Percentiles rank a stretch among this genome's conserved stretches.
Conservation (phyloP, 441 rosid species). For the Corymbia calophylla region DNA sequence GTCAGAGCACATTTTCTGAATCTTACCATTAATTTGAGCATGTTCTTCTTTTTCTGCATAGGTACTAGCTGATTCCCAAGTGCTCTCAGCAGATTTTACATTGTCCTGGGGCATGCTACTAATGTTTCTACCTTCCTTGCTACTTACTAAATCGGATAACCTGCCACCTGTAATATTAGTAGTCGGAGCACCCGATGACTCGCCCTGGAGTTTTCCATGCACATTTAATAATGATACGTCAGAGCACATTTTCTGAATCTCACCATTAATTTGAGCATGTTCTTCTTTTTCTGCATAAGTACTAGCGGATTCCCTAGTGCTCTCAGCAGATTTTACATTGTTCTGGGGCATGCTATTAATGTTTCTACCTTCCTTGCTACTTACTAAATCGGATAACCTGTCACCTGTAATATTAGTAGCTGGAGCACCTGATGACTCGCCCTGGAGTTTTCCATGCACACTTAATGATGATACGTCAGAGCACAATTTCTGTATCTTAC, state of each 20-base stretch:
- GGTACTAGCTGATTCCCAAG: constrained; percentile 12
- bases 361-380: constrained; percentile 24
- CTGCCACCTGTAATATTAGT: constrained; percentile 13
- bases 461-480: constrained; percentile 30
- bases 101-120: constrained; percentile 13
- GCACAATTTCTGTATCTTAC: constrained; percentile 19
- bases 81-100: constrained; percentile 16
- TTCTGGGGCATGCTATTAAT: constrained; percentile 13
- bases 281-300: constrained; percentile 21
- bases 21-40: constrained; percentile 9
- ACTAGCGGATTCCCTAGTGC: constrained; percentile 11
- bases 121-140: constrained; percentile 24
- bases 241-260: constrained; percentile 22
- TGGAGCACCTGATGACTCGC: constrained; percentile 22
- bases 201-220: constrained; percentile 17
- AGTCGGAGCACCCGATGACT: constrained; percentile 16
- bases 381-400: constrained; percentile 18
- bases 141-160: constrained; percentile 17
- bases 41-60: constrained; percentile 18
- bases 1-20: constrained; percentile 26
- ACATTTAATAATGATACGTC: constrained; percentile 31
- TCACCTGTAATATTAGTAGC: constrained; percentile 9
- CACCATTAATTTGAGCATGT: constrained; percentile 5
- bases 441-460: constrained; percentile 15
- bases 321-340: constrained; percentile 16